Conservation (phyloP, 306 rosid genomes). For the Gastrolobium bilobum region DNA sequence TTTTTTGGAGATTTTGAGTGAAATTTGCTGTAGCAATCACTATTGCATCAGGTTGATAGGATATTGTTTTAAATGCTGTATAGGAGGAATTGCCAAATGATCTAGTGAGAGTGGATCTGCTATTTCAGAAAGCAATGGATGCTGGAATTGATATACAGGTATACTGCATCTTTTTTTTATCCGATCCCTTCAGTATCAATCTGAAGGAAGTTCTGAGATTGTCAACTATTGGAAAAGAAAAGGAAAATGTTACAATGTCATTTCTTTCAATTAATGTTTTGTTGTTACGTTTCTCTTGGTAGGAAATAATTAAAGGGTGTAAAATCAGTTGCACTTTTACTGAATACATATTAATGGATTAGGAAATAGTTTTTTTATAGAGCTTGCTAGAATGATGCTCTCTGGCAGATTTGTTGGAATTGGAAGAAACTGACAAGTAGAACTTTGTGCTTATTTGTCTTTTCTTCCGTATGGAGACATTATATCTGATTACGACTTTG, state of each 20-base stretch:
- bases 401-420: constrained; percentile 38
- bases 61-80: constrained; percentile 47
- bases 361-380: constrained; percentile 21
- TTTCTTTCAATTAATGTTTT: constrained; percentile 36
- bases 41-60: constrained; percentile 35
- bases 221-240: constrained; percentile 34
- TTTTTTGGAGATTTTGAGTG: constrained; percentile 2
- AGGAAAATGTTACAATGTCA: constrained; percentile 6
- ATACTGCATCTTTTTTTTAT: constrained; percentile 44
- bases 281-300: constrained; percentile 26
- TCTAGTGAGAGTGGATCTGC: constrained; percentile 75
- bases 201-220: constrained; percentile 25
- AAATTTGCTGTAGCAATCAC: not conserved
- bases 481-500: constrained; percentile 10
- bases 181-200: constrained; percentile 33
- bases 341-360: not conserved
- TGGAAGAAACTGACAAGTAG: constrained; percentile 39
- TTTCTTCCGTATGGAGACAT: constrained; percentile 28
- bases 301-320: constrained; percentile 21
- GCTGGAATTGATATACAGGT: constrained; percentile 90
- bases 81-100: constrained; percentile 94
- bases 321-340: constrained; percentile 38
- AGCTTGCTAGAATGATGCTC: constrained; percentile 3
- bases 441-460: constrained; percentile 15
- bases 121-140: constrained; percentile 79